These are phyloP conservation scores for Batrachochytrium dendrobatidis DNA, from an alignment of 371 early-diverging fungal genomes.

Conservation along the genomic window DNA sequence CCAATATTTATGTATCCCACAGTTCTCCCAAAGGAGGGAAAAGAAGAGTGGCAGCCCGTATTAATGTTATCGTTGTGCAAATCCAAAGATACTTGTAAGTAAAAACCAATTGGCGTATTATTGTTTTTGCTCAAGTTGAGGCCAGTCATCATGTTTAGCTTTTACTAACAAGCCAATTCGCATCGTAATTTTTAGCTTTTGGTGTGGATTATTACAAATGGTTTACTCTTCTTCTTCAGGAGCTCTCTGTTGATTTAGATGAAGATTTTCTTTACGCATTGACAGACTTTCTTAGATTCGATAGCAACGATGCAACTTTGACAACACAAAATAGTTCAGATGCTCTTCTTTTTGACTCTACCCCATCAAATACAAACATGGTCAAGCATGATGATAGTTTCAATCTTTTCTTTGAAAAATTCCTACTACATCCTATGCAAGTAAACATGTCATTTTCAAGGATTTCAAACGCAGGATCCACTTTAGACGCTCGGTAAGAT, in stretches of 20 bases:
- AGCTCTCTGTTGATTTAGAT: conserved; percentile 85
- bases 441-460: conserved; percentile 77
- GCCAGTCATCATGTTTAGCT: not conserved
- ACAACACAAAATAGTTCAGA: conserved; percentile 13
- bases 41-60: conserved; percentile 55
- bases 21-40: conserved; percentile 56
- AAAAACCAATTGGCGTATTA: too few species aligned
- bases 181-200: too few species aligned
- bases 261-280: conserved; percentile 82
- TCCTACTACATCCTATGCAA: conserved; percentile 91
- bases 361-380: not conserved
- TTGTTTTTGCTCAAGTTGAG: not conserved
- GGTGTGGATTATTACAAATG: conserved; percentile 74
- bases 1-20: conserved; percentile 92
- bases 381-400: conserved; percentile 41
- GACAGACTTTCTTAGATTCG: conserved; percentile 75
- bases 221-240: conserved; percentile 81
- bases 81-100: conserved; percentile 68
- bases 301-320: conserved; percentile 12
- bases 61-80: conserved; percentile 43
- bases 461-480: not conserved
- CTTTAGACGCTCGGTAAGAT: not conserved
- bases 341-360: not conserved
- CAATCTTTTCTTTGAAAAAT: conserved; percentile 81
- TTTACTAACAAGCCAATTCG: too few species aligned